Percentiles rank a stretch among this genome's conserved stretches.
Conservation (phyloP, 305 asterid species). For the Fraxinus paxiana region DNA sequence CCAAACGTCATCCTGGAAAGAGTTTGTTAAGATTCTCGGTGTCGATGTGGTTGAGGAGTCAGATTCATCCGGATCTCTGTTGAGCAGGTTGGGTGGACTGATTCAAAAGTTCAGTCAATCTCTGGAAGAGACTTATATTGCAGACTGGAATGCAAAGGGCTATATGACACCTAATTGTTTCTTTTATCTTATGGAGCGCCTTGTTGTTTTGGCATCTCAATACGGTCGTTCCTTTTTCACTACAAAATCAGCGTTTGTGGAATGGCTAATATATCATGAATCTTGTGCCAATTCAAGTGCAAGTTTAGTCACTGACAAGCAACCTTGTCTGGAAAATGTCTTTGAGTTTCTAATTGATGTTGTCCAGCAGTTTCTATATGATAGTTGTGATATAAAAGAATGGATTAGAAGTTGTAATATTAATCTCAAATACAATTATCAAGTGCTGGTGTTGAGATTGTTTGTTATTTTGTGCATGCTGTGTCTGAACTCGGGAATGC, state of each 20-base stretch:
- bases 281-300: constrained; percentile 25
- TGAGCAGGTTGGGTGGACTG: constrained; percentile 9
- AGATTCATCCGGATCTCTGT: not conserved
- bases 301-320: constrained; percentile 13
- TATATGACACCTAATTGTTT: constrained; percentile 56
- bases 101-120: constrained; percentile 33
- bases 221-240: constrained; percentile 34
- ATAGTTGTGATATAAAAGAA: not conserved
- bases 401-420: constrained; percentile 42
- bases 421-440: constrained; percentile 23
- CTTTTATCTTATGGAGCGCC: constrained; percentile 56
- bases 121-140: constrained; percentile 34
- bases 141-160: constrained; percentile 33
- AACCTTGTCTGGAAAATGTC: not conserved
- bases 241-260: constrained; percentile 49
- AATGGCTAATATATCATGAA: constrained; percentile 35
- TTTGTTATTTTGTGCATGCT: constrained; percentile 38
- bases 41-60: not conserved
- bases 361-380: constrained; percentile 21
- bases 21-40: constrained; percentile 30
- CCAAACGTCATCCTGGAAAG: constrained; percentile 30
- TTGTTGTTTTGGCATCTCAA: constrained; percentile 41
- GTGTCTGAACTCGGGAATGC: constrained; percentile 39
- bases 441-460: constrained; percentile 41
- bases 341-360: constrained; percentile 22